Conservation (phyloP, 2,329 filamentous ascomycete species). For the Juglanconis oblonga region DNA sequence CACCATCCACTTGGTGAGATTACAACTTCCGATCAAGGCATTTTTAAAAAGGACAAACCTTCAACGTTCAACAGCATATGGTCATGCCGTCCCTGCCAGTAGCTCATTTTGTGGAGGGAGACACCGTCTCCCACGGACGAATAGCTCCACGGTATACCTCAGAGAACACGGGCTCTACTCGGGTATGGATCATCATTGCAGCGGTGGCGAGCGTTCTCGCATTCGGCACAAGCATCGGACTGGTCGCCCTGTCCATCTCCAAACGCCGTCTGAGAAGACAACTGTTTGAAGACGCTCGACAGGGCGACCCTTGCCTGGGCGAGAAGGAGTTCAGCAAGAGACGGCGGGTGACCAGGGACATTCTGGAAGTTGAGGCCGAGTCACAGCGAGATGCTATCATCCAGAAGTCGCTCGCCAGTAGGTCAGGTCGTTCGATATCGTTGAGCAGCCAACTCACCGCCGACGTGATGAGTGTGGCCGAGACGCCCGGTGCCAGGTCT, state of each 20-base stretch:
- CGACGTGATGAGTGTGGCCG: background rate
- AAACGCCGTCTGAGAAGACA: constrained; percentile 8
- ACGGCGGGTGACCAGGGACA: constrained; percentile 26
- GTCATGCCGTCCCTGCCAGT: background rate
- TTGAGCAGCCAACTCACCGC: constrained; percentile 8
- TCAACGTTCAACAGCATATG: background rate
- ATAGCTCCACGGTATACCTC: constrained; percentile 20
- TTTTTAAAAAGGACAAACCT: background rate
- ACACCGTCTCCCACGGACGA: background rate
- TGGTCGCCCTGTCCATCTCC: constrained; percentile 21
- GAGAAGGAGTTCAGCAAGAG: constrained; percentile 21
- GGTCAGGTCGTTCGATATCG: constrained; percentile 20
- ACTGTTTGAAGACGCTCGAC: constrained; percentile 23
- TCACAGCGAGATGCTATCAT: constrained; percentile 38
- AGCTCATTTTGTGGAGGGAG: background rate
- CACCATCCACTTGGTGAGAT: background rate
- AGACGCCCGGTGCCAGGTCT: constrained; percentile 15
- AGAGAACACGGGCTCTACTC: constrained; percentile 17
- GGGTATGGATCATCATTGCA: constrained; percentile 26
- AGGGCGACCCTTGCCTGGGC: constrained; percentile 25
- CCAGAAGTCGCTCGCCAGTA: constrained; percentile 38
- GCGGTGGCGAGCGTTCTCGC: constrained; percentile 26
- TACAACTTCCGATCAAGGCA: background rate
- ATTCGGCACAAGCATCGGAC: constrained; percentile 22
- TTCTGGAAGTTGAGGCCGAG: constrained; percentile 32